Conservation (phyloP, 257 asterid species). For the Fraxinus pennsylvanica region DNA sequence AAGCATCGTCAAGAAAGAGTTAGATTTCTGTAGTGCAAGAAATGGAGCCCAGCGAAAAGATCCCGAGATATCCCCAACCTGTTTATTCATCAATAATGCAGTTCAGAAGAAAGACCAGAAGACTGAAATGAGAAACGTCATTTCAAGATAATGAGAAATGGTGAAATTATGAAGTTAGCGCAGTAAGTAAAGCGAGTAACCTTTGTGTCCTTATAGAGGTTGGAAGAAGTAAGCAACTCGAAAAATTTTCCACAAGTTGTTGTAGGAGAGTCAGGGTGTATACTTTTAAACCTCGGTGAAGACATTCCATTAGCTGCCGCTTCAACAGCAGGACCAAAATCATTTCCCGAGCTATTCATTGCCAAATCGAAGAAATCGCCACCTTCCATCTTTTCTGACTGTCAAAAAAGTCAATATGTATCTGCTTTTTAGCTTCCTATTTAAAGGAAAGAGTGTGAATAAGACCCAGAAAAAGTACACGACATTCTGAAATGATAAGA, state of each 20-base stretch:
- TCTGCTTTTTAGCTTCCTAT: neutral
- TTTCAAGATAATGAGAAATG: neutral
- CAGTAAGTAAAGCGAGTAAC: conserved; percentile 31
- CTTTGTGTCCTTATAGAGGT: conserved; percentile 88
- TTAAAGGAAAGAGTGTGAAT: neutral
- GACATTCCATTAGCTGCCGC: conserved; percentile 80
- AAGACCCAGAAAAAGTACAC: neutral
- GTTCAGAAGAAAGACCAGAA: neutral
- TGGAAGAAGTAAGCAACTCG: conserved; percentile 80
- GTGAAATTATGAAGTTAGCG: neutral
- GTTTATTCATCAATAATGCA: conserved; percentile 25
- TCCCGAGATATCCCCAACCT: conserved; percentile 96
- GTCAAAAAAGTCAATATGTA: conserved; percentile 24
- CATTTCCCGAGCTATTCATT: conserved; percentile 35
- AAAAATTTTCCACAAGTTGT: conserved; percentile 82
- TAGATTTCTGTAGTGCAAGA: conserved; percentile 86
- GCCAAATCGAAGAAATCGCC: conserved; percentile 36
- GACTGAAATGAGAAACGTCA: neutral
- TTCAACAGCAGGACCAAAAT: conserved; percentile 69
- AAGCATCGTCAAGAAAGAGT: conserved; percentile 96
- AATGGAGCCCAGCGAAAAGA: conserved; percentile 99
- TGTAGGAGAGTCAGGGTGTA: conserved; percentile 86
- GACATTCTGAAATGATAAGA: neutral
- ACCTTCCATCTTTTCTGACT: conserved; percentile 91
- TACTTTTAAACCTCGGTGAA: conserved; percentile 85